These are phyloP conservation scores for Penicillium palitans DNA, from an alignment of 2,329 filamentous ascomycete species.

Conservation along the genomic window DNA sequence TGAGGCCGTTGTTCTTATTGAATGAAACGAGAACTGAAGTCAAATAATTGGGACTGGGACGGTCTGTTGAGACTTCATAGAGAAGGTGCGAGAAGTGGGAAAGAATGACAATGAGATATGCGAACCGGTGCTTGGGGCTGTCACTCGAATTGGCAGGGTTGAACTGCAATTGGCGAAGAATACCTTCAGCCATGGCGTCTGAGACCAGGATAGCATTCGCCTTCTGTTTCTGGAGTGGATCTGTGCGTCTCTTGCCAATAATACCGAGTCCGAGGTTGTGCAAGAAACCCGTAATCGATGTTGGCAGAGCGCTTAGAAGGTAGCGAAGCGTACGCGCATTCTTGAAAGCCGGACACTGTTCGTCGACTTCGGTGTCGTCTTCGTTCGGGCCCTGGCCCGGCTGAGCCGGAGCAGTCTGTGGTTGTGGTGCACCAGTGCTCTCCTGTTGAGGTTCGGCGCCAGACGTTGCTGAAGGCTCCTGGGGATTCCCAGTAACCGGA, in stretches of 20 bases:
- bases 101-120: constrained; percentile 80
- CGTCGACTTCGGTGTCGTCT: constrained; percentile 26
- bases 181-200: constrained; percentile 69
- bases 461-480: constrained; percentile 22
- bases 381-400: constrained; percentile 20
- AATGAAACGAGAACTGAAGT: constrained; percentile 84
- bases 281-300: constrained; percentile 79
- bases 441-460: constrained; percentile 30
- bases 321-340: constrained; percentile 78
- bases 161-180: constrained; percentile 66
- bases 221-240: constrained; percentile 62
- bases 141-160: constrained; percentile 48
- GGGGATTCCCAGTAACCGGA: constrained; percentile 24
- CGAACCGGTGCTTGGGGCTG: constrained; percentile 63
- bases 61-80: constrained; percentile 61
- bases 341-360: constrained; percentile 54
- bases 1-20: constrained; percentile 75
- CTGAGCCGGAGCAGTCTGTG: constrained; percentile 20
- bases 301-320: constrained; percentile 75
- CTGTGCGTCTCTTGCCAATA: constrained; percentile 70
- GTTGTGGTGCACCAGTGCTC: constrained; percentile 22
- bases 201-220: constrained; percentile 63
- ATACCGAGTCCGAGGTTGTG: constrained; percentile 81
- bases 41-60: constrained; percentile 54
- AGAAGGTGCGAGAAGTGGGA: constrained; percentile 76